A percentile compares a stretch with the other conserved stretches of the same genome.
phyloP scores from a whole-genome alignment of 2,329 filamentous ascomycete genomes.

The Pyricularia grisea region DNA sequence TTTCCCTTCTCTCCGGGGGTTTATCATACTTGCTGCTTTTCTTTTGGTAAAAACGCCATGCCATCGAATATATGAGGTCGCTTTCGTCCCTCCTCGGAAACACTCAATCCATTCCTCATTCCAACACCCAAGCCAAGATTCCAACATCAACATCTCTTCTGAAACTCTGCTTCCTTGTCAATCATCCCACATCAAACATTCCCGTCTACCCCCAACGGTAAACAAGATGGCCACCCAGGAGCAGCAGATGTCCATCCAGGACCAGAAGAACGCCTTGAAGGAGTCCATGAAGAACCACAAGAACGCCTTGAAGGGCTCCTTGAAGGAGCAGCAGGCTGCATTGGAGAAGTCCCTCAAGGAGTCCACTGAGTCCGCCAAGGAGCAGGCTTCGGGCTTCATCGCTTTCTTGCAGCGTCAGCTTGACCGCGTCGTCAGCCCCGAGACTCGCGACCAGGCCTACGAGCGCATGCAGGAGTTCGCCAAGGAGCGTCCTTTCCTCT shows the following conservation, averaged over 20 bases:
- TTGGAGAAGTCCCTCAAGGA: background rate
- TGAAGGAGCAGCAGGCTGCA: background rate
- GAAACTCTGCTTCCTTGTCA: background rate
- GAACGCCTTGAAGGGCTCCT: background rate
- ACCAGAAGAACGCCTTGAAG: background rate
- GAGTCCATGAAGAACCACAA: background rate
- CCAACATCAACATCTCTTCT: background rate
- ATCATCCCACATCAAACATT: background rate
- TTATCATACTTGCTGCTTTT: background rate
- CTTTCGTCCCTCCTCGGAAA: background rate
- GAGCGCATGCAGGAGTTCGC: conserved; percentile 46
- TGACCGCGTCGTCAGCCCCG: conserved; percentile 47
- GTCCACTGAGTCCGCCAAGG: conserved; percentile 15
- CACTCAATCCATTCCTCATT: background rate
- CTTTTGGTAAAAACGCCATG: background rate
- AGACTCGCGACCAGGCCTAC: conserved; percentile 48
- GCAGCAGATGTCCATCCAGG: background rate
- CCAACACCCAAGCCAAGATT: background rate
- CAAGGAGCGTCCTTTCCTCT: conserved; percentile 55
- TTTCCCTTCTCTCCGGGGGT: background rate
- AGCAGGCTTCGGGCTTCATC: conserved; percentile 25
- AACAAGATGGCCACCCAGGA: background rate
- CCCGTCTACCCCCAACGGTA: background rate
- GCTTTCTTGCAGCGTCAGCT: conserved; percentile 33
- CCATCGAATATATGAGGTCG: background rate